Percentiles rank a stretch among this genome's conserved stretches.
Conservation (phyloP, 805 yeast genomes). For the Peterozyma xylosa region DNA sequence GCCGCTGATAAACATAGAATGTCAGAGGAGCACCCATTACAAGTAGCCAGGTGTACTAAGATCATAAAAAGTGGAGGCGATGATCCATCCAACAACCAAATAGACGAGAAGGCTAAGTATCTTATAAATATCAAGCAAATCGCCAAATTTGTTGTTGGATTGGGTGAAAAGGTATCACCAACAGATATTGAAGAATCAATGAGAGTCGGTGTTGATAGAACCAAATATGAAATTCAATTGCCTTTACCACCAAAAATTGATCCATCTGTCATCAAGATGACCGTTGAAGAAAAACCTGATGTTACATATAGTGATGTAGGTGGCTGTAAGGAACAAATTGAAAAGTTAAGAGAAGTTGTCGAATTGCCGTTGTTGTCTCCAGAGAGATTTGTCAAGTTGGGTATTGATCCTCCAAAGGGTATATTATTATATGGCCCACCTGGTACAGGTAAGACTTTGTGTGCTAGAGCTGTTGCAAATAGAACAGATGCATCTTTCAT, state of each 20-base stretch:
- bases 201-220: slow-evolving; percentile 99
- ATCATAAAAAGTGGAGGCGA: slow-evolving; percentile 64
- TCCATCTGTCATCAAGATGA: slow-evolving; percentile 99
- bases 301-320: slow-evolving; percentile 98
- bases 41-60: slow-evolving; percentile 98
- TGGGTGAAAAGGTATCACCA: slow-evolving; percentile 96
- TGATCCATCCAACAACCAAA: slow-evolving; percentile 13
- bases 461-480: slow-evolving; percentile 99
- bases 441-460: slow-evolving; percentile 96
- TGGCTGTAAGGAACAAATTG: slow-evolving; percentile 98
- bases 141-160: slow-evolving; percentile 94
- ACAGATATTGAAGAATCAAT: slow-evolving; percentile 99
- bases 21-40: slow-evolving; percentile 91
- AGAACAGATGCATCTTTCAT: slow-evolving; percentile 98
- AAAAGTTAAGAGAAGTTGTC: slow-evolving; percentile 91
- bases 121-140: slow-evolving; percentile 96
- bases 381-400: slow-evolving; percentile 92
- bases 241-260: slow-evolving; percentile 98
- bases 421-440: slow-evolving; percentile 96
- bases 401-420: slow-evolving; percentile 99
- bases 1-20: slow-evolving; percentile 92
- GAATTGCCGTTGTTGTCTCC: slow-evolving; percentile 92
- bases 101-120: slow-evolving; percentile 80
- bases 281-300: slow-evolving; percentile 98
- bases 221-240: slow-evolving; percentile 91